Base-by-base conservation (phyloP, 768 basidiomycete species). In the Amanita fuliginea region DNA sequence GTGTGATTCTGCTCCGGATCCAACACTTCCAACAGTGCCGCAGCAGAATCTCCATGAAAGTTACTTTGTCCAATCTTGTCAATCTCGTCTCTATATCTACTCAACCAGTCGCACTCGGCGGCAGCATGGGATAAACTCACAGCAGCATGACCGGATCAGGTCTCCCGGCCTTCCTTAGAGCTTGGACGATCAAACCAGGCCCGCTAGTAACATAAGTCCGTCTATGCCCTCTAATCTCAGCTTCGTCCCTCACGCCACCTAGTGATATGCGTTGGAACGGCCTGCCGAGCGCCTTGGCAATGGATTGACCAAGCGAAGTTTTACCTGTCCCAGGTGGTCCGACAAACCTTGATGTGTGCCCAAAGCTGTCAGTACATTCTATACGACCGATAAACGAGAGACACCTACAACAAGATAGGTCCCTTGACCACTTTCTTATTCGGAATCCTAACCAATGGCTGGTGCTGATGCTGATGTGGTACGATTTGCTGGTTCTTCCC, bases 261-360 rank as follows among this genome's bases (percentile, higher is more conserved):
- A 96, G 74, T 1, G 89, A 85, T 54, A 96, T 93, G 9, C 93
- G 80, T 57, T 95, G 86, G 74, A 95, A 96, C 2, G 91, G 90
- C 39, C 92, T 70, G 21, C 76, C 74, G 7, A 96, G 73, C 0
- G 90, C 84, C 36, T 80, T 81, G 3, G 93, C 93, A 24, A 97
- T 77, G 0, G 86, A 90, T 56, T 86, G 84, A 0, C 93, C 93
- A 1, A 97, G 79, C 1, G 88, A 91, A 0, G 92, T 96, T 66
- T 95, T 94, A 30, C 90, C 92, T 0, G 83, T 86, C 2, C 92
- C 92, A 0, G 93, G 92, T 8, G 93, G 92, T 8, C 92, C 93
- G 30, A 90, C 86, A 48, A 93, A 86, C 56, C 86, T 83, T 57
- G 5, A 24, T 5, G 34, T 10, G 22, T 26, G 51, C 8, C 21